Base-by-base conservation (phyloP, 2,329 filamentous ascomycete species). In the Aspergillus neoniger region DNA sequence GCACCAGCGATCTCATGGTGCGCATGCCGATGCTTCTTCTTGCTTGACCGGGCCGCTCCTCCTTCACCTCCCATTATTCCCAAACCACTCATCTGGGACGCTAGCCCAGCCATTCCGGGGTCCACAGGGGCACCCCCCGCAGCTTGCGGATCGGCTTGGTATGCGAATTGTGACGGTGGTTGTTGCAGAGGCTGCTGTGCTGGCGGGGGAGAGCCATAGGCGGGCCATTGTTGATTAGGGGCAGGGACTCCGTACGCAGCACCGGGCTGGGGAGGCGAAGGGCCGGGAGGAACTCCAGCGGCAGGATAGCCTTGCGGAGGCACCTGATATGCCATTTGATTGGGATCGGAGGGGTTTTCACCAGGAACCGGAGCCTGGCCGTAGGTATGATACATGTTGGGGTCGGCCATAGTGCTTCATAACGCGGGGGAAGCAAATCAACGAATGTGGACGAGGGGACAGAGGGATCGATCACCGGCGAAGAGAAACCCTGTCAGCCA, bases 1-100 rank as follows among this genome's bases (percentile, higher is more conserved):
- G 88, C 83, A 21, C 90, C 86, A 65, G 94, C 91, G 56, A 98
- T 86, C 41, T 87, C 89, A 76, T 98, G 94, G 76, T 96, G 91
- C 65, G 93, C 94, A 78, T 98, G 94, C 61, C 92, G 87, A 75
- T 97, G 90, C 84, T 96, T 97, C 86, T 96, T 98, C 83, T 93
- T 90, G 54, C 80, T 77, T 39, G 76, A 67, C 74, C 87, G 79
- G 54, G 73, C 67, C 56, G 41, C 41, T 44, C 70, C 73, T 59
- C 71, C 67, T 58, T 85, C 82, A 60, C 72, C 81, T 56, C 72
- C 76, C 36, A 83, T 86, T 67, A 96, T 80, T 43, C 83, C 88
- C 84, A 96, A 86, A 62, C 87, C 87, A 44, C 88, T 88, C 88
- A 96, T 90, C 76, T 96, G 92, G 58, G 87, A 84, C 12, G 78